Evolutionary conservation across 306 rosid genomes (phyloP).

Genomic region (Acacia melanoxylon): DNA sequence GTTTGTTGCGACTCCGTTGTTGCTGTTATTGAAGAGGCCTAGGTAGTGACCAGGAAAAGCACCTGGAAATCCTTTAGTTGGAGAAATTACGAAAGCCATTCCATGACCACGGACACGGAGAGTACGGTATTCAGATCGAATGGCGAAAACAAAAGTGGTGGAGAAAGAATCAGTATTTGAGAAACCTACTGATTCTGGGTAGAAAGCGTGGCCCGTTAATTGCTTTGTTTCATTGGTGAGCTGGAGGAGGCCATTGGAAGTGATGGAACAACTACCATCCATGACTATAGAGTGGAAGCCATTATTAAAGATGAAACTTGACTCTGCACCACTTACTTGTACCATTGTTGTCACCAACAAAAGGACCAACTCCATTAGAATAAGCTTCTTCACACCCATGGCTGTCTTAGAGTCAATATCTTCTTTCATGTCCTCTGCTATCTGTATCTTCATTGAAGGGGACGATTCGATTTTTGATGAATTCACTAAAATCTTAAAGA

Average conservation of each 20-base stretch:
- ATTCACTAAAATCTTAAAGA: no score
- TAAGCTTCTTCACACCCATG: neutral
- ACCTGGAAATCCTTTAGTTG: conserved; percentile 40
- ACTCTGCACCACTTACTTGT: neutral
- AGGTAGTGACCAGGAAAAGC: conserved; percentile 42
- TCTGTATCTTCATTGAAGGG: neutral
- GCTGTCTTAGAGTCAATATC: neutral
- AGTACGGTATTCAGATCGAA: neutral
- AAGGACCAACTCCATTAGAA: conserved; percentile 16
- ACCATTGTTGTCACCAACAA: conserved; percentile 19
- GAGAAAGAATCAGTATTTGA: neutral
- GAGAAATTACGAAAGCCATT: conserved; percentile 40
- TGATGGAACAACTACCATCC: neutral
- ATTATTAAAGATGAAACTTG: neutral
- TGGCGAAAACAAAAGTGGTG: neutral
- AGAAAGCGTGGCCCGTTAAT: neutral
- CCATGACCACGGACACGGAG: neutral
- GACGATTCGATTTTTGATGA: no score
- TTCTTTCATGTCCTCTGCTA: neutral
- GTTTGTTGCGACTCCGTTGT: conserved; percentile 43
- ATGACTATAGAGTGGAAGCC: neutral
- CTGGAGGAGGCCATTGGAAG: neutral
- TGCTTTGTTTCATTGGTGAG: neutral
- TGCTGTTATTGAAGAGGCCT: conserved; percentile 51
- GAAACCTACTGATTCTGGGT: neutral